Evolutionary conservation across 768 basidiomycete species (phyloP), one percentile per base, ranked within the genome.

Genomic region (Termitomyces sp.): DNA sequence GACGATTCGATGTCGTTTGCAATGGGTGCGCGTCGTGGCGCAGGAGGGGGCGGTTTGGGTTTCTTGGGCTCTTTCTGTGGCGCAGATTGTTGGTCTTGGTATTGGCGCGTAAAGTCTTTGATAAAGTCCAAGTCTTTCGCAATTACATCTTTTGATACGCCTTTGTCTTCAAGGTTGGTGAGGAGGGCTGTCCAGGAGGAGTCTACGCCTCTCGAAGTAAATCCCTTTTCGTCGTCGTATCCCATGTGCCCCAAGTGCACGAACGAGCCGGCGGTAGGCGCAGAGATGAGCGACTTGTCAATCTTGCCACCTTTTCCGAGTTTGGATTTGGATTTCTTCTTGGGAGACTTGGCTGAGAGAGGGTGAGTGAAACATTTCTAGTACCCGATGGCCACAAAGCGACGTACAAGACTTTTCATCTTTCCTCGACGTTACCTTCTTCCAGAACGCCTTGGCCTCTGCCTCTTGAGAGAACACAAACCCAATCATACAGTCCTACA

Each of bases 211-310:
- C 80, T 82, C 0, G 90, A 91, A 0, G 88, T 89, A 73, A 94
- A 98, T 2, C 96, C 96, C 28, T 87, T 84, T 65, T 96, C 87
- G 0, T 84, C 72, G 68, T 97, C 92, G 72, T 90, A 97, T 13
- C 95, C 96, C 91, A 99, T 96, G 71, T 98, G 96, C 0, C 91
- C 94, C 48, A 97, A 82, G 69, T 98, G 96, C 60, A 85, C 82
- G 78, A 98, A 98, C 8, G 89, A 89, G 15, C 88, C 88, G 1
- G 77, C 72, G 4, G 86, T 84, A 2, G 95, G 96, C 0, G 80
- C 90, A 12, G 94, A 95, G 53, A 98, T 98, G 80, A 90, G 84
- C 0, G 92, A 90, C 74, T 97, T 98, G 78, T 96, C 90, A 60
- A 98, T 91, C 73, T 87, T 90, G 51, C 92, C 90, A 7, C 85